Base-by-base conservation (phyloP, 352 stramenopile genomes). In the Phytopythium vexans region DNA sequence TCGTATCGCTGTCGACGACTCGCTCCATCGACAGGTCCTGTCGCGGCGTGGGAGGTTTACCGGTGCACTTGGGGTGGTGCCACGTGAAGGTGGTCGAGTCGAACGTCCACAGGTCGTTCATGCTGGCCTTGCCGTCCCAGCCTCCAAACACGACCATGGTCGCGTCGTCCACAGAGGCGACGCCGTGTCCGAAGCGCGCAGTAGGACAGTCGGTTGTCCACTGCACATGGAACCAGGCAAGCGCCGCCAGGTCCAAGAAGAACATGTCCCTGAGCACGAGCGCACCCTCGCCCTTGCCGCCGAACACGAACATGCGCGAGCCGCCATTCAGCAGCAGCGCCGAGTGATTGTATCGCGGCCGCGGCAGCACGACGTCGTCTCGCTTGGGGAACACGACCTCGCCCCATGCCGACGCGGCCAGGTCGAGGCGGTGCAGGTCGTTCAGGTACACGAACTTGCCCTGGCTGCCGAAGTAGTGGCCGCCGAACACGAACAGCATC, bases 401-500 rank as follows among this genome's bases (percentile, higher is more conserved):
- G 16, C 70, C 62, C 83, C 83, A 93, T 12, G 74, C 73, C 37
- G 88, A 91, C 8, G 72, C 90, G 52, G 81, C 71, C 10, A 95
- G 68, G 70, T 97, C 87, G 33, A 97, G 69, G 0, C 88, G 74
- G 57, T 92, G 83, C n/a, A 89, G 68, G 55, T 97, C 90, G 53
- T 96, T 96, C 21, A 97, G 64, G 70, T 97, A 97, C 40, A 82
- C 76, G 56, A 97, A 97, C 10, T 58, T 62, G 21, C 84, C 82
- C 8, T 88, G 72, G 55, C 82, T 86, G 33, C 88, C 79, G 63
- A 96, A 97, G 69, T 81, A 95, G 53, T 94, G 83, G 1, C 89
- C 89, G 21, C 90, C 90, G 63, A 97, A 97, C 32, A 97, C 58
- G 21, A 97, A 66, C 12, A 97, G 59, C 41, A 95, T 73, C 10